Evolutionary conservation across 148 eudicot genomes (phyloP).

Genomic region (Dianthus caryophyllus): DNA sequence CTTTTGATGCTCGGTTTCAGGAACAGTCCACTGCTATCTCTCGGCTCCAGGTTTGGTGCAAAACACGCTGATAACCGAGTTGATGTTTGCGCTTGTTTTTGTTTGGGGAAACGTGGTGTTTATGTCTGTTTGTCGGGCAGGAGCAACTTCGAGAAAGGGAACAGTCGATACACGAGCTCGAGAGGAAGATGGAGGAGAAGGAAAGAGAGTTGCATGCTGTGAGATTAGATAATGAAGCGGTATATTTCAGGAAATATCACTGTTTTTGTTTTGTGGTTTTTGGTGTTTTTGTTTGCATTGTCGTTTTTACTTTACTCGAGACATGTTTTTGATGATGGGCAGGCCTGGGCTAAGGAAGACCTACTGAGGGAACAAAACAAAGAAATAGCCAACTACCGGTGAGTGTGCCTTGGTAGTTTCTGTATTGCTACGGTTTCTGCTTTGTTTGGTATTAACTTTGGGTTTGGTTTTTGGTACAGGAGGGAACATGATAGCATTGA

Average conservation of each 20-base stretch:
- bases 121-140: constrained; percentile 36
- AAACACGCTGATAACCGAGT: neutral
- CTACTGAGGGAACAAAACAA: constrained; percentile 82
- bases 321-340: constrained; percentile 18
- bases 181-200: constrained; percentile 73
- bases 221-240: constrained; percentile 82
- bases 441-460: neutral
- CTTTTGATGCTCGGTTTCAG: constrained; percentile 53
- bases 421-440: neutral
- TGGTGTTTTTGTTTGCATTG: neutral
- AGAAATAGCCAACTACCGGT: constrained; percentile 81
- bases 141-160: constrained; percentile 82
- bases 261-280: neutral
- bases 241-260: constrained; percentile 21
- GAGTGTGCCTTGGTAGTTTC: constrained; percentile 11
- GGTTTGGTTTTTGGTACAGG: constrained; percentile 41
- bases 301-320: constrained; percentile 2
- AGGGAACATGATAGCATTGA: constrained; percentile 86
- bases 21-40: constrained; percentile 52
- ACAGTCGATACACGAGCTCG: constrained; percentile 53
- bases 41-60: constrained; percentile 58
- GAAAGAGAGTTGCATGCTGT: constrained; percentile 83
- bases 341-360: constrained; percentile 99
- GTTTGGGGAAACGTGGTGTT: constrained; percentile 10
- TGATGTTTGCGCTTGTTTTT: neutral